Evolutionary conservation across 192 early-diverging fungal species (phyloP).

Genomic region (Chytriomyces hyalinus): DNA sequence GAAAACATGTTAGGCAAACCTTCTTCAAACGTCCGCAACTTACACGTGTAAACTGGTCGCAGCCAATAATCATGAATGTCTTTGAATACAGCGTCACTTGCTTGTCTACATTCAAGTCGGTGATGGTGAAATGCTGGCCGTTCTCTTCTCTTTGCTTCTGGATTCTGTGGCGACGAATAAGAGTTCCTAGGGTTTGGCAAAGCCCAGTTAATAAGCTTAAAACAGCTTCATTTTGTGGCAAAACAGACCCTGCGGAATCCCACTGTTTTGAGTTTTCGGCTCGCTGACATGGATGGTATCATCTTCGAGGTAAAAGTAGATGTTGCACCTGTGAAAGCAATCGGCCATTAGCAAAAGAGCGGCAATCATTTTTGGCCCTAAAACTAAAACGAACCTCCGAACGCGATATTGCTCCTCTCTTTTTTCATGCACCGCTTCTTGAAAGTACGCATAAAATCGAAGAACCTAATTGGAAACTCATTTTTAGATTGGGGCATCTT

Average conservation of each 20-base stretch:
- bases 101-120: slow-evolving; percentile 62
- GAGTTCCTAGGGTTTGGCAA: slow-evolving; percentile 45
- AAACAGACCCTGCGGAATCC: slow-evolving; percentile 62
- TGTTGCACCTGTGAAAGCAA: slow-evolving; percentile 52
- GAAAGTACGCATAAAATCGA: slow-evolving; percentile 68
- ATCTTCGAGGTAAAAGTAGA: slow-evolving; percentile 69
- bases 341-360: neutral
- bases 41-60: slow-evolving; percentile 67
- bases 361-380: neutral
- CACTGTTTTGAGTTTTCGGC: slow-evolving; percentile 61
- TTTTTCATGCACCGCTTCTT: slow-evolving; percentile 62
- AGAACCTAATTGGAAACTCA: slow-evolving; percentile 47
- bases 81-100: slow-evolving; percentile 64
- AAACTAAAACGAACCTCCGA: slow-evolving; percentile 47
- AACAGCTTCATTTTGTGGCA: neutral
- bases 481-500: neutral
- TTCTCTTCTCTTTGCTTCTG: slow-evolving; percentile 45
- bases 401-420: slow-evolving; percentile 66
- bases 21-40: neutral
- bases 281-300: slow-evolving; percentile 69
- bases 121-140: slow-evolving; percentile 60
- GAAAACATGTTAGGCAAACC: neutral
- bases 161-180: slow-evolving; percentile 64
- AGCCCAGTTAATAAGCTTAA: neutral
- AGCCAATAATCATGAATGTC: slow-evolving; percentile 67